phyloP scores from a whole-genome alignment of 805 yeast species.

The Suhomyces prunicola region DNA sequence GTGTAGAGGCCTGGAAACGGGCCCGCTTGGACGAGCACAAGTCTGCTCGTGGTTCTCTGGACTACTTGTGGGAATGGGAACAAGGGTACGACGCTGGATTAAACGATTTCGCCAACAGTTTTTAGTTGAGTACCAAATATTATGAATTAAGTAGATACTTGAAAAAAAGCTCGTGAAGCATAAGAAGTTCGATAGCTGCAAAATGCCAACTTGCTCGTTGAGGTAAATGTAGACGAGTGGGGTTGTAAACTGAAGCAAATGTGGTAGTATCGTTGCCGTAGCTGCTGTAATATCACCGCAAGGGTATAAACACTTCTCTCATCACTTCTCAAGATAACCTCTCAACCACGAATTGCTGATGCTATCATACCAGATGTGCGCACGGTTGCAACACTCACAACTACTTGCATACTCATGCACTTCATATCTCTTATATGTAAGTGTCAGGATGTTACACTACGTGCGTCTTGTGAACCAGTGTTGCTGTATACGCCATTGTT shows the following conservation, averaged over 20 bases:
- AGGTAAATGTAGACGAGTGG: background rate
- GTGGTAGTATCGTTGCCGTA: background rate
- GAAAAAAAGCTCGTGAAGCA: too few relatives aligned
- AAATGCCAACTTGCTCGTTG: background rate
- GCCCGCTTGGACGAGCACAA: conserved; percentile 65
- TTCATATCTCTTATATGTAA: too few relatives aligned
- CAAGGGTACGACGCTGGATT: conserved; percentile 76
- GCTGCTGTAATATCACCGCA: background rate
- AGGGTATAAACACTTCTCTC: background rate
- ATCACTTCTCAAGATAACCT: background rate
- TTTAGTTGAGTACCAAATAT: background rate
- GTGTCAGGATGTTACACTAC: background rate
- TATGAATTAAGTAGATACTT: background rate
- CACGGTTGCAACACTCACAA: background rate
- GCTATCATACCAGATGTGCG: background rate
- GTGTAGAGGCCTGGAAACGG: conserved; percentile 63
- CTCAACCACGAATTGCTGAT: background rate
- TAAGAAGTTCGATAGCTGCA: background rate
- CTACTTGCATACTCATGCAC: background rate
- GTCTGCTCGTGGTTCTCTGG: conserved; percentile 50
- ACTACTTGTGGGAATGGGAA: conserved; percentile 81
- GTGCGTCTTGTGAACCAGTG: too few relatives aligned
- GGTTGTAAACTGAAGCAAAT: background rate
- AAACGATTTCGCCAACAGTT: conserved; percentile 28
- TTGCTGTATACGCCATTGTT: too few relatives aligned